Base-by-base conservation (phyloP, 2,329 filamentous ascomycete species). In the Aureobasidium pullulans region DNA sequence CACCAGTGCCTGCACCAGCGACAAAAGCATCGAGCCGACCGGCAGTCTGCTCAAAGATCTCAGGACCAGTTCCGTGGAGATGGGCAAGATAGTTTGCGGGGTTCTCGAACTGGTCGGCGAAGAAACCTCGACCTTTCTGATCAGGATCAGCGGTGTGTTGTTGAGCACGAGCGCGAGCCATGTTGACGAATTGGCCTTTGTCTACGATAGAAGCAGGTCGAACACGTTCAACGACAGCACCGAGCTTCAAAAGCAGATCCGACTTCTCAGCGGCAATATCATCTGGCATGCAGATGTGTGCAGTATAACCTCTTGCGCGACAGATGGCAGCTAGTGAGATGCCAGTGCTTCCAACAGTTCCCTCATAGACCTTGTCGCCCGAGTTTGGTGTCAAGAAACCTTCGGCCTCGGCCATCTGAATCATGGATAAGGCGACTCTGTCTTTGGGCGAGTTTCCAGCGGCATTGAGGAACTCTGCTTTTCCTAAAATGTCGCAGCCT, bases 261-360 rank as follows among this genome's bases (percentile, higher is more conserved):
- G 88, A 90, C 74, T 99, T 99, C 73, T 99, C 94, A 60, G 80
- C 77, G 60, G 87, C 85, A 77, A 95, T 88, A 76, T 99, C 94
- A 70, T 90, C 86, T 49, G 94, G 93, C 91, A 99, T 97, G 78
- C 90, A 96, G 81, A 99, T 97, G 74, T 97, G 89, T 34, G 91
- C 91, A 64, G 87, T 83, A 76, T 97, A 97, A 36, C 94, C 94
- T 72, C 86, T 83, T 23, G 94, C 92, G 66, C 92, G 83, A 52
- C 90, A 92, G 53, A 99, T 84, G 0, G 89, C 89, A 2, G 94
- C 94, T 9, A 99, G 81, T 15, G 92, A 96, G 67, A 99, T 97
- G 23, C 94, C 94, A 0, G 94, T 99, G 70, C 90, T 96, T 61
- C 94, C 94, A 15, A 96, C 92, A 1, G 94, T 99, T 64, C 94